Evolutionary conservation across 179 eudicot species (phyloP).

Genomic region (Monotropa hypopitys): DNA sequence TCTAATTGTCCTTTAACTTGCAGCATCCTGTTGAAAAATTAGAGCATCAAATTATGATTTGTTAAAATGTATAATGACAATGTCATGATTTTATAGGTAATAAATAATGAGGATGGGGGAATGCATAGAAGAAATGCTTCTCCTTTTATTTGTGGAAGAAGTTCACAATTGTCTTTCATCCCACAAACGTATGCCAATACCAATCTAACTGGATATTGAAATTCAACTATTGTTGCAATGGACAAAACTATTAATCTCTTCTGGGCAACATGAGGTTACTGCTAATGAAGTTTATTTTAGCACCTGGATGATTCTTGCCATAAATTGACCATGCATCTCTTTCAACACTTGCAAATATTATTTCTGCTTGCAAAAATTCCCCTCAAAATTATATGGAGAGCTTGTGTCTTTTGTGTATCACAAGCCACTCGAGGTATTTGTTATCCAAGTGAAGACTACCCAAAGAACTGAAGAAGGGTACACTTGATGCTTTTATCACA

Average conservation of each 20-base stretch:
- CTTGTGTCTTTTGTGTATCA: conserved; percentile 95
- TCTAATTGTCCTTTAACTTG: neutral
- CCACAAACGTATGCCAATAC: conserved; percentile 54
- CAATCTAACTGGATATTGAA: conserved; percentile 75
- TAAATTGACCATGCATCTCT: conserved; percentile 98
- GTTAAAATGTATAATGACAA: neutral
- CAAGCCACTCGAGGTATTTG: conserved; percentile 90
- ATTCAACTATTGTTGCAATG: conserved; percentile 97
- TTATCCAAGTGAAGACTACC: conserved; percentile 71
- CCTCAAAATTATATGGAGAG: conserved; percentile 97
- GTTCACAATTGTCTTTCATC: conserved; percentile 30
- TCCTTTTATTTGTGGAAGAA: conserved; percentile 79
- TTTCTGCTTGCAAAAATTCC: conserved; percentile 83
- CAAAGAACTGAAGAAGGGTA: conserved; percentile 85
- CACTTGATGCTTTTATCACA: too few species aligned
- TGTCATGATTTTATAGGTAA: conserved; percentile 31
- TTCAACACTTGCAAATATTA: conserved; percentile 83
- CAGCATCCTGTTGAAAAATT: neutral
- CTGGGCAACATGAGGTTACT: conserved; percentile 86
- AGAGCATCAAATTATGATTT: neutral
- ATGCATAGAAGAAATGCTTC: conserved; percentile 89
- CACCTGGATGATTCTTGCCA: conserved; percentile 99
- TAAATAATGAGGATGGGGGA: conserved; percentile 94
- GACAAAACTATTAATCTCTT: conserved; percentile 66
- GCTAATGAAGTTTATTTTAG: conserved; percentile 93